phyloP scores from a whole-genome alignment of 169 alveolate genomes.

The Eimeria tenella region DNA sequence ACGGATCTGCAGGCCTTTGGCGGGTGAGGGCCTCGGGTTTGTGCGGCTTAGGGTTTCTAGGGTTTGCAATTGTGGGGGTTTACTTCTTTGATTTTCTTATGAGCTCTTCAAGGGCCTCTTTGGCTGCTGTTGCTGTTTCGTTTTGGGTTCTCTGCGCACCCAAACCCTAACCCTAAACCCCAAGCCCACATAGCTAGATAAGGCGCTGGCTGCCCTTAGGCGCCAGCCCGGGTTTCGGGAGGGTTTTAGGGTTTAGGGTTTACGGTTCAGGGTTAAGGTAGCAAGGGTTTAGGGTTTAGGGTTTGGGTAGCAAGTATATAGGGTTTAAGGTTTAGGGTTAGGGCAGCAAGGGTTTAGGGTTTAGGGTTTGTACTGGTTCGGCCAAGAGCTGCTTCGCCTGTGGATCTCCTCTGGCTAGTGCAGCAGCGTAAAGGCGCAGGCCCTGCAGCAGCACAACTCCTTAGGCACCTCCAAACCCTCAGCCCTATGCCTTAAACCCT shows the following conservation, averaged over 20 bases:
- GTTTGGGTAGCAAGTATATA: no score
- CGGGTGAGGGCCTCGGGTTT: neutral
- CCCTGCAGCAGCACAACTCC: neutral
- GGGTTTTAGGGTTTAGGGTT: no score
- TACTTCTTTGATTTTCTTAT: neutral
- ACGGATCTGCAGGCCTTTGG: neutral
- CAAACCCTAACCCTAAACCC: slow-evolving; percentile 9
- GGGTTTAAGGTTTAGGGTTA: neutral
- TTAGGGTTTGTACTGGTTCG: neutral
- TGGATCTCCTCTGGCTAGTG: slow-evolving; percentile 1
- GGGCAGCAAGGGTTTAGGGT: neutral
- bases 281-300: no score
- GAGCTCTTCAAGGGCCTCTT: neutral
- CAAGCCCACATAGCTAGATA: neutral
- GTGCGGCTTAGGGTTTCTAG: neutral
- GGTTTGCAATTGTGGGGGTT: neutral
- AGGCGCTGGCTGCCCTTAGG: no score
- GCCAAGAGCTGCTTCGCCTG: slow-evolving; percentile 11
- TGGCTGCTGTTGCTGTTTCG: neutral
- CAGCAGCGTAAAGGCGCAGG: slow-evolving; percentile 42
- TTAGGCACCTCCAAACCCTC: neutral
- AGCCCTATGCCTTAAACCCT: slow-evolving; percentile 3
- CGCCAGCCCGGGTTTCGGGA: no score
- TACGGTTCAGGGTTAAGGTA: no score
- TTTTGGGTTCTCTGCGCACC: neutral